A percentile compares a stretch with the other conserved stretches of the same genome.
Evolutionary conservation across 2,329 filamentous ascomycete species (phyloP).

Genomic region (Rhinocladiella similis): DNA sequence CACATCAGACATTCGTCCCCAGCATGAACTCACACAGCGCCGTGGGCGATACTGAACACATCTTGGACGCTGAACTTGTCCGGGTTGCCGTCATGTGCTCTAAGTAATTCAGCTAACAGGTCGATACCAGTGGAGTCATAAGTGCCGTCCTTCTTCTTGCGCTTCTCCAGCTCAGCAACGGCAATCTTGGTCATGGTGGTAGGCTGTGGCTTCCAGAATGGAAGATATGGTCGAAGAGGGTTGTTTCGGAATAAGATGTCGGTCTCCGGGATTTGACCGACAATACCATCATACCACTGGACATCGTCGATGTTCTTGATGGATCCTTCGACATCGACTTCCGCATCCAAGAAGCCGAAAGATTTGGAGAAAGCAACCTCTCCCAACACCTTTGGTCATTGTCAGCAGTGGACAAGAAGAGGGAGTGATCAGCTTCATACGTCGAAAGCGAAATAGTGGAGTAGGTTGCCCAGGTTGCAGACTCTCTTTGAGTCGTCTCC

Average conservation of each 20-base stretch:
- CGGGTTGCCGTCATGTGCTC: slow-evolving; percentile 53
- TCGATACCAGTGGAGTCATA: slow-evolving; percentile 36
- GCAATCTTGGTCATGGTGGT: slow-evolving; percentile 38
- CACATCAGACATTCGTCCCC: not conserved
- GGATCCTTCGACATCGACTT: slow-evolving; percentile 51
- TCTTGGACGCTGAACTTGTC: slow-evolving; percentile 52
- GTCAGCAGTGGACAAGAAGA: slow-evolving; percentile 2
- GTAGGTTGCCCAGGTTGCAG: slow-evolving; percentile 46
- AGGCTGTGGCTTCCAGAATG: slow-evolving; percentile 43
- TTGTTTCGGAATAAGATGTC: slow-evolving; percentile 52
- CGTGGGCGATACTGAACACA: slow-evolving; percentile 59
- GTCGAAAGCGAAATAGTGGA: slow-evolving; percentile 41
- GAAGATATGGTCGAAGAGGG: slow-evolving; percentile 49
- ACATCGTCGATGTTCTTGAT: slow-evolving; percentile 54
- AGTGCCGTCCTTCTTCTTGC: slow-evolving; percentile 35
- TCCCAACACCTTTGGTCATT: slow-evolving; percentile 28
- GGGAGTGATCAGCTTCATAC: slow-evolving; percentile 24
- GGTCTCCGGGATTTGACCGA: slow-evolving; percentile 41
- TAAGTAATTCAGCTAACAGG: slow-evolving; percentile 53
- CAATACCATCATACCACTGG: slow-evolving; percentile 33
- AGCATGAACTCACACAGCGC: slow-evolving; percentile 41
- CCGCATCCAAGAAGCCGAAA: slow-evolving; percentile 54
- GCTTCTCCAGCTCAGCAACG: slow-evolving; percentile 23
- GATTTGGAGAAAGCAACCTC: slow-evolving; percentile 42
- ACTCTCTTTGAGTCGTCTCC: slow-evolving; percentile 35